A percentile compares a stretch with the other conserved stretches of the same genome.
Conservation (phyloP, 78 protist species). For the Parvularia atlantis region DNA sequence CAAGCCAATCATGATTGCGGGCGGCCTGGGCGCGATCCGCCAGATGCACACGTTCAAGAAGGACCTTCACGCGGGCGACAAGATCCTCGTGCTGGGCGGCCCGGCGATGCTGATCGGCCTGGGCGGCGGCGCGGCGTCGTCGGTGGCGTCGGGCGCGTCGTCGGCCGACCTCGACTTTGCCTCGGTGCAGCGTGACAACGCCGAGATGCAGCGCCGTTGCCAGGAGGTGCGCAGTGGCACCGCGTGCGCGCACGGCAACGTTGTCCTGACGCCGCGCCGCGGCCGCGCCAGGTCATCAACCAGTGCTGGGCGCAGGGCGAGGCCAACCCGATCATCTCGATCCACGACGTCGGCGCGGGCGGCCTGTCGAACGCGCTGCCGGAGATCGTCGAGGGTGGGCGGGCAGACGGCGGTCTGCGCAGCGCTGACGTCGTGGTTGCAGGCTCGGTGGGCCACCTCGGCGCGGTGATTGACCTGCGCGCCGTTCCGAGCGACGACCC, state of each 20-base stretch:
- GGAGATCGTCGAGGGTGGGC: conserved; percentile 56
- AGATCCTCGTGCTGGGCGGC: conserved; percentile 82
- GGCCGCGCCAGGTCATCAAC: conserved; percentile 35
- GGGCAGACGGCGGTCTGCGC: no score
- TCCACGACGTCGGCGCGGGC: conserved; percentile 73
- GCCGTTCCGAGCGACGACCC: conserved; percentile 23
- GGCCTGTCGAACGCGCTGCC: conserved; percentile 61
- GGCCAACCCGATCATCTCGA: conserved; percentile 45
- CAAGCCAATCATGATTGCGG: conserved; percentile 90
- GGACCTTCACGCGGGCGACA: conserved; percentile 51
- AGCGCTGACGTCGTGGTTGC: no score
- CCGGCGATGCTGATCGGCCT: conserved; percentile 86
- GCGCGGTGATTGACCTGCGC: conserved; percentile 27
- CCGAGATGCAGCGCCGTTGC: conserved; percentile 65
- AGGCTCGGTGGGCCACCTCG: no score
- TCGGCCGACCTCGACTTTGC: conserved; percentile 68
- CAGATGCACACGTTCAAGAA: conserved; percentile 37
- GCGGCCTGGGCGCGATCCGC: conserved; percentile 78
- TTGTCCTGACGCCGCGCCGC: no score
- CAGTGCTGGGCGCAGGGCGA: conserved; percentile 35
- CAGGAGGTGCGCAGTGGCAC: conserved; percentile 26
- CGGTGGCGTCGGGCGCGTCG: conserved; percentile 31
- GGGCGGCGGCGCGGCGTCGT: conserved; percentile 90
- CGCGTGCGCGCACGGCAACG: no score
- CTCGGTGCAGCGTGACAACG: conserved; percentile 89